A percentile compares a stretch with the other conserved stretches of the same genome.
Conservation (phyloP, 2,329 filamentous ascomycete species). For the Nemania bipapillata region DNA sequence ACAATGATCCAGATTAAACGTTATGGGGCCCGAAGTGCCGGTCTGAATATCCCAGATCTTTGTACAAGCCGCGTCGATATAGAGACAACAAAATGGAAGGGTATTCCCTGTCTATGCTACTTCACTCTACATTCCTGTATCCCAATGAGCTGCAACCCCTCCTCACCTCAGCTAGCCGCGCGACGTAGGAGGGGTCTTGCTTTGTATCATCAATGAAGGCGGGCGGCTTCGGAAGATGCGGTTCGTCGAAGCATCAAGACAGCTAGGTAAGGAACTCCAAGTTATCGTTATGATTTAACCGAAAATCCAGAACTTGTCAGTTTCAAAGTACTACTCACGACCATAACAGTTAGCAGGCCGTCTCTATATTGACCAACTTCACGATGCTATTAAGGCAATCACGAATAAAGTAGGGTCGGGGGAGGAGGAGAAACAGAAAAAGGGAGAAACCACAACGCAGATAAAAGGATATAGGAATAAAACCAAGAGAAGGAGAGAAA, state of each 20-base stretch:
- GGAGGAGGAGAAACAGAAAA: slow-evolving; percentile 8
- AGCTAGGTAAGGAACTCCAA: slow-evolving; percentile 17
- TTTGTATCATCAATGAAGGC: slow-evolving; percentile 2
- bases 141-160: slow-evolving; percentile 21
- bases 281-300: slow-evolving; percentile 54
- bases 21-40: slow-evolving; percentile 27
- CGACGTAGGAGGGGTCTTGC: not conserved
- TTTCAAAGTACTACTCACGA: slow-evolving; percentile 63
- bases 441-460: not conserved
- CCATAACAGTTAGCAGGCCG: slow-evolving; percentile 32
- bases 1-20: not conserved
- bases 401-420: no score
- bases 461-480: not conserved
- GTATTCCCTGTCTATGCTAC: slow-evolving; percentile 45
- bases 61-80: slow-evolving; percentile 33
- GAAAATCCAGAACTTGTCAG: slow-evolving; percentile 68
- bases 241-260: slow-evolving; percentile 27
- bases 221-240: not conserved
- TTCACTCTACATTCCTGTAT: slow-evolving; percentile 41
- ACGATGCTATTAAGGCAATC: no score
- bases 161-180: slow-evolving; percentile 9
- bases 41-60: slow-evolving; percentile 29
- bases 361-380: not conserved
- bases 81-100: slow-evolving; percentile 41
- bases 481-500: no score